These are phyloP conservation scores for Allium cepa DNA, from an alignment of 106 monocot genomes.

Conservation along the genomic window DNA sequence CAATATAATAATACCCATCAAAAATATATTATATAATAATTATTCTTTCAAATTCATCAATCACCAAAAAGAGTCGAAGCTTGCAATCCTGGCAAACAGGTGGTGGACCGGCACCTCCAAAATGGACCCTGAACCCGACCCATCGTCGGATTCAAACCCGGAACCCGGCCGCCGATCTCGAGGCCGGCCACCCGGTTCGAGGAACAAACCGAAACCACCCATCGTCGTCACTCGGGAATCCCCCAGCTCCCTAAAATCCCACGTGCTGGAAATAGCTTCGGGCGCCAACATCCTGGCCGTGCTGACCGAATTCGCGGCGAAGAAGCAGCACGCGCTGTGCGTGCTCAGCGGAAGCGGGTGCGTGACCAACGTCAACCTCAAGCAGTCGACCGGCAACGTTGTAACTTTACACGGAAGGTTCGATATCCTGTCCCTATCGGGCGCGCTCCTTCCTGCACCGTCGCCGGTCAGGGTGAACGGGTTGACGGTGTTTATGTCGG, in stretches of 20 bases:
- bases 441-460: constrained; percentile 19
- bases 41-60: neutral
- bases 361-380: constrained; percentile 26
- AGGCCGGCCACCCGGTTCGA: constrained; percentile 4
- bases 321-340: constrained; percentile 14
- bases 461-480: constrained; percentile 19
- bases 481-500: constrained; percentile 15
- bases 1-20: no score
- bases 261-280: constrained; percentile 20
- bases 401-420: constrained; percentile 12
- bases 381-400: constrained; percentile 15
- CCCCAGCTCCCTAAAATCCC: constrained; percentile 19
- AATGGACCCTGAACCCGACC: neutral
- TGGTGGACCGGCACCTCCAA: constrained; percentile 5
- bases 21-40: no score
- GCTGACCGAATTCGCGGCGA: constrained; percentile 7
- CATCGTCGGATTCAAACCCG: neutral
- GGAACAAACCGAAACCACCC: constrained; percentile 6
- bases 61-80: neutral
- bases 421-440: constrained; percentile 17
- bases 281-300: constrained; percentile 22
- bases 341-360: constrained; percentile 17
- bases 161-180: neutral
- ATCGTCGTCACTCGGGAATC: constrained; percentile 13
- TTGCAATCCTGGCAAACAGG: constrained; percentile 4